Conservation (phyloP, 176 grass and related monocot genomes). For the Zizania latifolia region DNA sequence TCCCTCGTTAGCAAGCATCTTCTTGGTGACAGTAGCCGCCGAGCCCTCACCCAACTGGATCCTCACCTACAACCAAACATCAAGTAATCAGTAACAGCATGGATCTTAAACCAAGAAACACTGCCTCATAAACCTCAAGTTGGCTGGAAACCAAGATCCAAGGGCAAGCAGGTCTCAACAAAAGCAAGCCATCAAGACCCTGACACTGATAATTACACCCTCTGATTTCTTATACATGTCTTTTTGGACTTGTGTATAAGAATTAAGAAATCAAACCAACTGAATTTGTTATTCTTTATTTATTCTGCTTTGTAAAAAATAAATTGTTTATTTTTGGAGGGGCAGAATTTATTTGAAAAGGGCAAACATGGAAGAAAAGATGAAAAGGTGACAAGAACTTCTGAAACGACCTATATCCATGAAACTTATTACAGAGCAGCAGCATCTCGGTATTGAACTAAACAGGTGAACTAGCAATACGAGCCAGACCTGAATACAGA, state of each 20-base stretch:
- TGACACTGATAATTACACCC: neutral
- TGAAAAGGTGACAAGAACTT: too few species aligned
- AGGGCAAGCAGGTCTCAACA: neutral
- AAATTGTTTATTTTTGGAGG: too few species aligned
- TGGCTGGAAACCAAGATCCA: neutral
- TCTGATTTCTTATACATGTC: too few species aligned
- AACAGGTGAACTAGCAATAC: neutral
- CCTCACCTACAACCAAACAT: constrained; percentile 50
- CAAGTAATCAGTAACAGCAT: neutral
- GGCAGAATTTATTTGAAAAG: too few species aligned
- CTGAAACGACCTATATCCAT: neutral
- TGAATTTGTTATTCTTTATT: too few species aligned
- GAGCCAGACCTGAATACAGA: neutral
- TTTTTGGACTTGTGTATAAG: neutral
- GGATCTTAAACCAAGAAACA: neutral
- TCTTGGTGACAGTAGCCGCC: constrained; percentile 55
- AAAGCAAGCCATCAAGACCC: neutral
- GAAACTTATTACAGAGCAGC: neutral
- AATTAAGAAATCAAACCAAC: neutral
- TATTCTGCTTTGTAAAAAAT: too few species aligned
- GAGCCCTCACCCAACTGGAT: constrained; percentile 84
- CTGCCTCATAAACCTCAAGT: neutral
- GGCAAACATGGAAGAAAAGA: too few species aligned
- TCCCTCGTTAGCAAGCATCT: constrained; percentile 64
- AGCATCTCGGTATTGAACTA: neutral